Conservation (phyloP, 2,329 filamentous ascomycete genomes). For the Cladosporium sp. region DNA sequence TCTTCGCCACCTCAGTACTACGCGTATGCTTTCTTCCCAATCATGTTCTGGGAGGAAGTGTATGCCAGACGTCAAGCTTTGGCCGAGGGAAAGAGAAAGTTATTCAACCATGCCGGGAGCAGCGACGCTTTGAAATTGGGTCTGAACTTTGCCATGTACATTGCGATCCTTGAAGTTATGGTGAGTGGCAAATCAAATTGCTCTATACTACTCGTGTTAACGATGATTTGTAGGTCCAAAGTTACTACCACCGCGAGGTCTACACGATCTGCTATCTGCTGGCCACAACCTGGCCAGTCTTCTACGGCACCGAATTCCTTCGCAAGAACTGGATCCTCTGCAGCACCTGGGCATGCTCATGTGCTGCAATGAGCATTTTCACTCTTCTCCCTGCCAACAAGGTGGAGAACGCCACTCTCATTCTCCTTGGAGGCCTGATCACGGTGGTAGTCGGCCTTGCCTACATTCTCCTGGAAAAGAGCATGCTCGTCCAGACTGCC, state of each 20-base stretch:
- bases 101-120: constrained; percentile 68
- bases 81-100: constrained; percentile 61
- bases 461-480: constrained; percentile 79
- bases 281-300: constrained; percentile 73
- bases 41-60: constrained; percentile 96
- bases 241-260: constrained; percentile 87
- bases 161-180: constrained; percentile 76
- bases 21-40: constrained; percentile 85
- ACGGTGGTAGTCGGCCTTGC: constrained; percentile 75
- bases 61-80: constrained; percentile 74
- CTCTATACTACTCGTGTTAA: neutral
- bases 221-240: constrained; percentile 65
- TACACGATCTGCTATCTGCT: constrained; percentile 78
- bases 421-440: constrained; percentile 71
- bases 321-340: constrained; percentile 63
- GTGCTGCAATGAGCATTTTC: constrained; percentile 82
- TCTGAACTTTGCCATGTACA: constrained; percentile 65
- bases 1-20: constrained; percentile 84
- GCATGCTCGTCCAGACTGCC: constrained; percentile 49
- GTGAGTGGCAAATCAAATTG: constrained; percentile 35
- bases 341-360: constrained; percentile 72
- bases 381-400: constrained; percentile 88
- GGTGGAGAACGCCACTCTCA: constrained; percentile 70
- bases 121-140: constrained; percentile 59
- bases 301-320: constrained; percentile 73